These are phyloP conservation scores for Pseudocercospora crystallina DNA, from an alignment of 2,329 filamentous ascomycete genomes.

Conservation along the genomic window DNA sequence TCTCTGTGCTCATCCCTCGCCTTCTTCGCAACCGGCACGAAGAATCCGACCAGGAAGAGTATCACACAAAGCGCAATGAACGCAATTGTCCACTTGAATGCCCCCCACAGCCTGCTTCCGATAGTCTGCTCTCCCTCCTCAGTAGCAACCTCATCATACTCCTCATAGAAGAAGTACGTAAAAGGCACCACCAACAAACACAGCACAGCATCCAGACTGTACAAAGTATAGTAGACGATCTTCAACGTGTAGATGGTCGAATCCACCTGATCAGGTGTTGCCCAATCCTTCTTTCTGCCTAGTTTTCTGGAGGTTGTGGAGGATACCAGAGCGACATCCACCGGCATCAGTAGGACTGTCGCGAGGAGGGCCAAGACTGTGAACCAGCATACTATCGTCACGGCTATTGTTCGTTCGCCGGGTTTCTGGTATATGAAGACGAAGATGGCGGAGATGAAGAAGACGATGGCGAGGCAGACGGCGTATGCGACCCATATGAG, in stretches of 20 bases:
- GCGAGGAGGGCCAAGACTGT: slow-evolving; percentile 85
- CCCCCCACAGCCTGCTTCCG: slow-evolving; percentile 72
- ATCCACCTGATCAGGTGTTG: slow-evolving; percentile 75
- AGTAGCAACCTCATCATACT: slow-evolving; percentile 87
- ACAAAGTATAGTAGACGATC: slow-evolving; percentile 88
- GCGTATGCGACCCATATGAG: slow-evolving; percentile 95
- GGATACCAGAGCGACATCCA: slow-evolving; percentile 92
- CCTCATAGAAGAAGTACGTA: slow-evolving; percentile 97
- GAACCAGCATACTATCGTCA: slow-evolving; percentile 81
- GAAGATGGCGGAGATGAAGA: slow-evolving; percentile 77
- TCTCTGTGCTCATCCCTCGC: slow-evolving; percentile 67
- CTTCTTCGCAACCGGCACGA: slow-evolving; percentile 76
- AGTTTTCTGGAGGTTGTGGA: slow-evolving; percentile 74
- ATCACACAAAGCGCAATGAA: slow-evolving; percentile 79
- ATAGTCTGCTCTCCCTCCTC: slow-evolving; percentile 75
- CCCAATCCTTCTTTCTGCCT: slow-evolving; percentile 92
- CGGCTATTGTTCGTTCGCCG: slow-evolving; percentile 76
- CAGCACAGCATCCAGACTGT: slow-evolving; percentile 85
- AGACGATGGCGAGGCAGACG: slow-evolving; percentile 72
- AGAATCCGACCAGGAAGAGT: slow-evolving; percentile 89
- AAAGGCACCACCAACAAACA: slow-evolving; percentile 91
- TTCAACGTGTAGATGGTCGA: slow-evolving; percentile 77
- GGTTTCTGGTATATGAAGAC: slow-evolving; percentile 90
- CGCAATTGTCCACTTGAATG: slow-evolving; percentile 83
- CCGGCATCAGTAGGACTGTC: slow-evolving; percentile 86